Conservation (phyloP, 257 asterid species). For the Anisodus acutangulus region DNA sequence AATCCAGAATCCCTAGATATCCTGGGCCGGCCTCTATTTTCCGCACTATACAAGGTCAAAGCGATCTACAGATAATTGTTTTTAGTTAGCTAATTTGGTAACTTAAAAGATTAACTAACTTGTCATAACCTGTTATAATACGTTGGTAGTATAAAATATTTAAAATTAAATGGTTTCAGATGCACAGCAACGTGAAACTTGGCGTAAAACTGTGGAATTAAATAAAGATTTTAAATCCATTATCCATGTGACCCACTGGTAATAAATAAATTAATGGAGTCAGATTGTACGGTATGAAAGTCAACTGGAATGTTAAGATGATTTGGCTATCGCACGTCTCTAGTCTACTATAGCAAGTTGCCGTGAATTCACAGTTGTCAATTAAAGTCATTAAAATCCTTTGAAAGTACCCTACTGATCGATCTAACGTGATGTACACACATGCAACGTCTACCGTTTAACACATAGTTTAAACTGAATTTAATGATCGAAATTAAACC, state of each 20-base stretch:
- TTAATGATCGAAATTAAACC: background rate
- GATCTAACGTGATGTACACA: slow-evolving; percentile 5
- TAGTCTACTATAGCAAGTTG: background rate
- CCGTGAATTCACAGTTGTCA: background rate
- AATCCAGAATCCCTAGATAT: too few relatives aligned
- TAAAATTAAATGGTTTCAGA: background rate
- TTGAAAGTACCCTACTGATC: background rate
- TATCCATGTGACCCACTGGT: background rate
- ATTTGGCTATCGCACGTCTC: background rate
- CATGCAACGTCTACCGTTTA: background rate
- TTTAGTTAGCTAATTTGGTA: background rate
- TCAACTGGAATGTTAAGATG: background rate
- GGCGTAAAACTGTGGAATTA: background rate
- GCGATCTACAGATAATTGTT: background rate
- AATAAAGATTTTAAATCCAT: background rate
- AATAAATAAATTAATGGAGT: background rate
- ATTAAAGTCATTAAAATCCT: background rate
- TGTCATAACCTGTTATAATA: background rate
- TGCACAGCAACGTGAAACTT: slow-evolving; percentile 10
- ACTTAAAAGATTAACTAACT: background rate
- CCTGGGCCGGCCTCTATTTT: too few relatives aligned
- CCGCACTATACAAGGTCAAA: background rate
- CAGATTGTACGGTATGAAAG: background rate
- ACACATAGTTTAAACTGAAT: background rate
- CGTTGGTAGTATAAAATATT: background rate